Evolutionary conservation across 2,329 filamentous ascomycete species (phyloP).

Genomic region (Cordyceps farinosa): DNA sequence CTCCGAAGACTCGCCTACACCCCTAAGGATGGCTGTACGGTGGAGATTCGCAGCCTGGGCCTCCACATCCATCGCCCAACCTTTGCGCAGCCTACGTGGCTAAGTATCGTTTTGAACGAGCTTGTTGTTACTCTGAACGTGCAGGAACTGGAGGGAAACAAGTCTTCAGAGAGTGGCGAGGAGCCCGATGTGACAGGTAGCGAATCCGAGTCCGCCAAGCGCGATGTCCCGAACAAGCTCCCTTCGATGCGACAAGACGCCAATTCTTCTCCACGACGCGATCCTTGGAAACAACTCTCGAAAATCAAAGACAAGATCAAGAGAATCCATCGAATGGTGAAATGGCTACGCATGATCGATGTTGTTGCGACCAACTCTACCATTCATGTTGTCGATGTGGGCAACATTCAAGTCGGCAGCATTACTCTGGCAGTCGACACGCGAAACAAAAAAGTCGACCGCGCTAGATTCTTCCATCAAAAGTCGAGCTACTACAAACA

Average conservation of each 20-base stretch:
- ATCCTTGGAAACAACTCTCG: slow-evolving; percentile 78
- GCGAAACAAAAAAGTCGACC: slow-evolving; percentile 83
- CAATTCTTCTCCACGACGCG: slow-evolving; percentile 32
- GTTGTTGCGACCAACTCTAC: slow-evolving; percentile 78
- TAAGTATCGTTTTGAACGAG: slow-evolving; percentile 85
- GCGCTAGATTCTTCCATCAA: slow-evolving; percentile 83
- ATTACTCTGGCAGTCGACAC: slow-evolving; percentile 88
- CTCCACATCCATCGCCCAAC: slow-evolving; percentile 88
- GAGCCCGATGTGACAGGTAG: slow-evolving; percentile 26
- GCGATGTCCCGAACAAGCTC: slow-evolving; percentile 16
- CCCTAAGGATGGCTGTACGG: slow-evolving; percentile 79
- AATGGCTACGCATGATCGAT: slow-evolving; percentile 87
- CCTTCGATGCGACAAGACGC: slow-evolving; percentile 24
- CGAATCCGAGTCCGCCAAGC: slow-evolving; percentile 16
- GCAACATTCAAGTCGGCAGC: slow-evolving; percentile 78
- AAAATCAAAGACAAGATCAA: slow-evolving; percentile 82
- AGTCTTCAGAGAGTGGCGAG: slow-evolving; percentile 28
- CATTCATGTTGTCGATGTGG: slow-evolving; percentile 74
- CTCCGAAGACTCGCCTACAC: slow-evolving; percentile 87
- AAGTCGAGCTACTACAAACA: slow-evolving; percentile 57
- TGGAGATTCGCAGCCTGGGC: slow-evolving; percentile 86
- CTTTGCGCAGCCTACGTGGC: slow-evolving; percentile 94
- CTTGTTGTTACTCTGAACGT: slow-evolving; percentile 80
- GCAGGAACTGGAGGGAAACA: slow-evolving; percentile 56
- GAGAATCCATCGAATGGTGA: slow-evolving; percentile 76